Evolutionary conservation across 495 filamentous ascomycete genomes (phyloP), one percentile per base, ranked within the genome.

Genomic region (Tetracladium setigerum): DNA sequence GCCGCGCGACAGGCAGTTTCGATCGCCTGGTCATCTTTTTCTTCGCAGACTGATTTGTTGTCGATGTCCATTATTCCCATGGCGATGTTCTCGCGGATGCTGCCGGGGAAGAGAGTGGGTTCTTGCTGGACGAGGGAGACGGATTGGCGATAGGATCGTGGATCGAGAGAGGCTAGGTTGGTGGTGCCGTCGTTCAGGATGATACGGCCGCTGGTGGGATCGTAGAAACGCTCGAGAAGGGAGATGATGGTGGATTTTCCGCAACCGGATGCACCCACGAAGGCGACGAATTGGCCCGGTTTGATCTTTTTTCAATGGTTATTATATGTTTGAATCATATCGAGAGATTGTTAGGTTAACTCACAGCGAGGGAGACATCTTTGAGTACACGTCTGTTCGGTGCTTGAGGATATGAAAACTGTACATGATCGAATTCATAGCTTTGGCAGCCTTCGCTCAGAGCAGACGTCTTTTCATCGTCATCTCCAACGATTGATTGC

Each of bases 221-320:
- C 65, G 61, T 82, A 82, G 56, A 81, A 69, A 16, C 76, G 69
- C 53, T 82, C 77, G 2, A 80, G 59, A 4, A 82, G 62, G 0
- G 74, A 70, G 42, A 84, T 73, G 24, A 78, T 73, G 1, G 80
- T 79, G 1, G 70, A 74, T 58, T 84, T 84, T 22, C 80, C 80
- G 38, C 75, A 73, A 18, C 80, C 80, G 30, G 71, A 76, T 8
- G 77, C 73, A 1, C 80, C 80, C 19, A 82, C 79, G 5, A 84
- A 65, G 6, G 77, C 80, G 15, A 68, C 67, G 57, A 81, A 81
- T 52, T 81, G 68, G 8, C 77, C 75, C 0, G 76, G 74, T 72
- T 0, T 74, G 71, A 13, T 64, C 41, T 58, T 83, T n/a, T n/a
- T n/a, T n/a, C n/a, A n/a, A 27, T 27, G 7, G 22, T 3, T 3